Conservation (phyloP, 2,329 filamentous ascomycete genomes). For the Penicillium capsulatum region DNA sequence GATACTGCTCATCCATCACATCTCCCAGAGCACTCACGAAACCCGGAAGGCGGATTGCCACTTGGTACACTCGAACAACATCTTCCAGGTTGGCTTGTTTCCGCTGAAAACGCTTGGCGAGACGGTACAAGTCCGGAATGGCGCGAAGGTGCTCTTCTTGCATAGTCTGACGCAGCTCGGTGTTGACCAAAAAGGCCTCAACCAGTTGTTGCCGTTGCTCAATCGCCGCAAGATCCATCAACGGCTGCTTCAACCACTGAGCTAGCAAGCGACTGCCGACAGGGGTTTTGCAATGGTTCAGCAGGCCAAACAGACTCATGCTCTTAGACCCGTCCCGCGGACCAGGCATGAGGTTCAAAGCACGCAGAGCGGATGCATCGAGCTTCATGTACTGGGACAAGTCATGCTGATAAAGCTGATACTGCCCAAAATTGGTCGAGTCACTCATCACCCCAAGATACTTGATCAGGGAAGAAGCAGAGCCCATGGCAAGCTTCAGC, state of each 20-base stretch:
- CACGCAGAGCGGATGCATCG: slow-evolving; percentile 88
- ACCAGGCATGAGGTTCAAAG: slow-evolving; percentile 94
- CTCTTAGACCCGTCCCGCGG: slow-evolving; percentile 91
- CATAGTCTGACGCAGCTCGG: slow-evolving; percentile 88
- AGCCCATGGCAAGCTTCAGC: slow-evolving; percentile 91
- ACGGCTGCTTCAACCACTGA: slow-evolving; percentile 95
- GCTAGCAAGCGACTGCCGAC: slow-evolving; percentile 83
- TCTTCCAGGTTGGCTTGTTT: slow-evolving; percentile 90
- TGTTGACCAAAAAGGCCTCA: slow-evolving; percentile 89
- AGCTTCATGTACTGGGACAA: slow-evolving; percentile 97
- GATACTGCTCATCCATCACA: slow-evolving; percentile 93
- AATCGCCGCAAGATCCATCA: slow-evolving; percentile 88
- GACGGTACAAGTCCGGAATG: slow-evolving; percentile 87
- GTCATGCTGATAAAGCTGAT: slow-evolving; percentile 95
- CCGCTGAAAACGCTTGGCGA: slow-evolving; percentile 92
- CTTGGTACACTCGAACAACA: slow-evolving; percentile 91
- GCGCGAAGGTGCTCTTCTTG: slow-evolving; percentile 92
- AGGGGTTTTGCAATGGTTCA: slow-evolving; percentile 97
- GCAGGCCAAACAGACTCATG: slow-evolving; percentile 89
- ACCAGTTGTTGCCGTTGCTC: slow-evolving; percentile 89
- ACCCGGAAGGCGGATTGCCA: slow-evolving; percentile 83
- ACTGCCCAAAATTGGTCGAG: slow-evolving; percentile 92
- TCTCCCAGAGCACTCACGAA: slow-evolving; percentile 85
- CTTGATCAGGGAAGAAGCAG: slow-evolving; percentile 87
- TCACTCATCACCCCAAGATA: slow-evolving; percentile 90